phyloP scores from a whole-genome alignment of 331 rosid species.

The Malus hybrid region DNA sequence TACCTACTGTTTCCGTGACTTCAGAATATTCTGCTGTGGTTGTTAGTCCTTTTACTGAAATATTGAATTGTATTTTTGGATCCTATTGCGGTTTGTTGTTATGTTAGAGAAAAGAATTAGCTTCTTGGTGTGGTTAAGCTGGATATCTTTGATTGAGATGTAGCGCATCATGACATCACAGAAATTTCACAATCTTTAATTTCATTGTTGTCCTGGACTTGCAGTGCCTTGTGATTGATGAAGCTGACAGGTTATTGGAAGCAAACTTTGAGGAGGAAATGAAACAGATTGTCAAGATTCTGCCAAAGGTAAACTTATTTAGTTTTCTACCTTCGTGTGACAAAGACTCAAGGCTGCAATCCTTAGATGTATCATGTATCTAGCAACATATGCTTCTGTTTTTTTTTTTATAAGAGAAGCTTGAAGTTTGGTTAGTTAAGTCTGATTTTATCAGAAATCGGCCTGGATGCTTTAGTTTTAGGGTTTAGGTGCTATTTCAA shows the following conservation, averaged over 20 bases:
- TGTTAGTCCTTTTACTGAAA: neutral
- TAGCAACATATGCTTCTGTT: neutral
- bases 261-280: constrained; percentile 95
- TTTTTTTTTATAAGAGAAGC: neutral
- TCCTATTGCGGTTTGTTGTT: neutral
- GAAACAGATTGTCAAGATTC: constrained; percentile 75
- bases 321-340: neutral
- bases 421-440: neutral
- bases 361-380: neutral
- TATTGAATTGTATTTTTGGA: neutral
- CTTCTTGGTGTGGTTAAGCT: neutral
- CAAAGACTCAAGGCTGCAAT: neutral
- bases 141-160: neutral
- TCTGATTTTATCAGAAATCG: neutral
- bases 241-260: constrained; percentile 95
- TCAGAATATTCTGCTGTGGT: neutral
- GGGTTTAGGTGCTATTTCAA: neutral
- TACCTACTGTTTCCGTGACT: neutral
- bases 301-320: constrained; percentile 63
- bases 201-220: constrained; percentile 7
- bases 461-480: neutral
- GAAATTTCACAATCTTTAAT: neutral
- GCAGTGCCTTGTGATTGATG: constrained; percentile 93
- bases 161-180: neutral
- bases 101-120: neutral